Percentiles rank a stretch among this genome's conserved stretches.
Conservation (phyloP, 1,139 yeast genomes). For the Hansenula lynferdii region DNA sequence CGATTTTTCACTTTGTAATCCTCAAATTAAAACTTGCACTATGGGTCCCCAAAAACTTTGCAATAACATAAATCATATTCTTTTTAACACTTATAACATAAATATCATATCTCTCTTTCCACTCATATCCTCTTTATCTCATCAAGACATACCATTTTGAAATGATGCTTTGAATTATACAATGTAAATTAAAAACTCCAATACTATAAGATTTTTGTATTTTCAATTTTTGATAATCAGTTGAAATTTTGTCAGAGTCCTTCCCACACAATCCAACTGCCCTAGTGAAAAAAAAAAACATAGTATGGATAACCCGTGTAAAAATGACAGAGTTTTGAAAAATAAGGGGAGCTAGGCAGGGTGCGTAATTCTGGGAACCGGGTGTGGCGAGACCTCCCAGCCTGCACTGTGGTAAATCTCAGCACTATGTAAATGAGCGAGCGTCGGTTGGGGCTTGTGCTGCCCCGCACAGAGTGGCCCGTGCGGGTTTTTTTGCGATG, state of each 20-base stretch:
- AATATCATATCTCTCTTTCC: neutral
- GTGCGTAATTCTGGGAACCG: too few relatives aligned
- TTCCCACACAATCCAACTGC: slow-evolving; percentile 4
- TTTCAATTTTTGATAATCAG: slow-evolving; percentile 6
- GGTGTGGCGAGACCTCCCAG: too few relatives aligned
- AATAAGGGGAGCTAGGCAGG: too few relatives aligned
- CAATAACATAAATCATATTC: too few relatives aligned
- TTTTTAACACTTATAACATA: neutral
- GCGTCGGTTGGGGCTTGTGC: neutral
- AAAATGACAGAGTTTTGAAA: neutral
- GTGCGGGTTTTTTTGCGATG: too few relatives aligned
- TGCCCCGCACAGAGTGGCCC: neutral
- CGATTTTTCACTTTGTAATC: too few relatives aligned
- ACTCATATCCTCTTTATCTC: slow-evolving; percentile 1
- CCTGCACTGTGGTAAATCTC: too few relatives aligned
- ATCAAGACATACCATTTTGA: slow-evolving; percentile 23
- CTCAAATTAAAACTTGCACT: too few relatives aligned
- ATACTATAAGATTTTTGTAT: neutral
- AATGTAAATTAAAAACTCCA: slow-evolving; percentile 1
- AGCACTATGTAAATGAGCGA: too few relatives aligned
- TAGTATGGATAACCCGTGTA: neutral
- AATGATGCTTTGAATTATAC: slow-evolving; percentile 14
- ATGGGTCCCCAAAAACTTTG: neutral
- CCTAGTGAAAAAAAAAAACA: neutral
- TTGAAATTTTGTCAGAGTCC: slow-evolving; percentile 15